phyloP scores from a whole-genome alignment of 768 basidiomycete genomes.

The Fibroporia radiculosa region DNA sequence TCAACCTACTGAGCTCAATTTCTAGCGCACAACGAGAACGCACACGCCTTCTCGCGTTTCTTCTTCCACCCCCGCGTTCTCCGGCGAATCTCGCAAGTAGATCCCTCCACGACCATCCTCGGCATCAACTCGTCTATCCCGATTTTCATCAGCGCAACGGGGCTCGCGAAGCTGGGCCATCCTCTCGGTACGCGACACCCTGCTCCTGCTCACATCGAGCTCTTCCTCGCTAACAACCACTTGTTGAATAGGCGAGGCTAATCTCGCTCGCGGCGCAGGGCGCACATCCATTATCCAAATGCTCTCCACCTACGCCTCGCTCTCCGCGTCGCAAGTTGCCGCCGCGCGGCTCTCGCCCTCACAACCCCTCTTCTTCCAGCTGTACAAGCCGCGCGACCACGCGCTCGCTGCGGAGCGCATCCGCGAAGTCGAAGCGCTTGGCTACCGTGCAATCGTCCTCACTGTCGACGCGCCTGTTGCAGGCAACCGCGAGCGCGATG shows the following conservation, averaged over 20 bases:
- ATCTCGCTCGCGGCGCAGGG: conserved; percentile 66
- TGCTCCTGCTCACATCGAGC: background rate
- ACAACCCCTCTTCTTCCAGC: conserved; percentile 71
- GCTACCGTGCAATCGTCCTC: conserved; percentile 83
- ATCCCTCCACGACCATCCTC: conserved; percentile 69
- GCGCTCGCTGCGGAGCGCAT: conserved; percentile 60
- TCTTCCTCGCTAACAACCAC: background rate
- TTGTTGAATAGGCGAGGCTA: conserved; percentile 59
- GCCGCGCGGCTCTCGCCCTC: conserved; percentile 40
- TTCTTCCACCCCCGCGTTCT: conserved; percentile 85
- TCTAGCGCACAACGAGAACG: conserved; percentile 58
- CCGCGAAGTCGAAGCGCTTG: conserved; percentile 58
- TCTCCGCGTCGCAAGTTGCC: conserved; percentile 58
- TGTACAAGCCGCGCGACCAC: conserved; percentile 78
- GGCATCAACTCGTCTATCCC: conserved; percentile 68
- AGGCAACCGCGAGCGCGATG: conserved; percentile 74
- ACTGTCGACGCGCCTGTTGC: conserved; percentile 84
- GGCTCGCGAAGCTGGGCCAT: conserved; percentile 77
- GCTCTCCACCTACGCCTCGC: conserved; percentile 72
- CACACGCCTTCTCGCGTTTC: conserved; percentile 74
- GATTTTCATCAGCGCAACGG: conserved; percentile 77
- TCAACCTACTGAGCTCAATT: background rate
- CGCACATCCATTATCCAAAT: conserved; percentile 71
- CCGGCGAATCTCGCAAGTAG: conserved; percentile 52
- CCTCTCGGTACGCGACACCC: conserved; percentile 46